phyloP scores from a whole-genome alignment of 140 eudicot genomes.

The Stevia rebaudiana region DNA sequence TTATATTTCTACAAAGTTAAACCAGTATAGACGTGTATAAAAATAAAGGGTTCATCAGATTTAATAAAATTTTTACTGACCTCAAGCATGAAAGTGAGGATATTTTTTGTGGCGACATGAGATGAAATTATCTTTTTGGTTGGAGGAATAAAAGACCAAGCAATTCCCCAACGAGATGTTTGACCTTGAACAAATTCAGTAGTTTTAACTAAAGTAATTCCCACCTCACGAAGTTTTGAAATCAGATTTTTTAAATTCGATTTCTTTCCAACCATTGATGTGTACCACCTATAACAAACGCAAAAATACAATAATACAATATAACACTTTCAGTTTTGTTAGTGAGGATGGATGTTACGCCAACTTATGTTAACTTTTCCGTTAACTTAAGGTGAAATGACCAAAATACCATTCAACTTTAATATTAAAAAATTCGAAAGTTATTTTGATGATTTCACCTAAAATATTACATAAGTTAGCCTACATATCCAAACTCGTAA shows the following conservation, averaged over 20 bases:
- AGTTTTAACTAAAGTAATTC: constrained; percentile 74
- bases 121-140: constrained; percentile 46
- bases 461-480: too few species aligned
- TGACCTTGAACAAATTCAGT: constrained; percentile 98
- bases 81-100: constrained; percentile 77
- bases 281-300: constrained; percentile 64
- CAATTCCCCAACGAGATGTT: constrained; percentile 95
- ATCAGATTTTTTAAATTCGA: constrained; percentile 57
- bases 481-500: too few species aligned
- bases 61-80: constrained; percentile 25
- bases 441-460: too few species aligned
- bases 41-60: neutral
- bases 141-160: constrained; percentile 91
- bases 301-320: neutral
- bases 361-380: too few species aligned
- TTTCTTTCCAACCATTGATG: constrained; percentile 92
- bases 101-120: constrained; percentile 35
- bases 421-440: too few species aligned
- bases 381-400: too few species aligned
- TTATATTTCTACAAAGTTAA: too few species aligned
- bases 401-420: too few species aligned
- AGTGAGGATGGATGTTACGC: too few species aligned
- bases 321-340: too few species aligned
- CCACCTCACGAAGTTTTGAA: constrained; percentile 61
- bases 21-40: neutral